phyloP scores from a whole-genome alignment of 140 eudicot genomes.

The Anethum foeniculum region DNA sequence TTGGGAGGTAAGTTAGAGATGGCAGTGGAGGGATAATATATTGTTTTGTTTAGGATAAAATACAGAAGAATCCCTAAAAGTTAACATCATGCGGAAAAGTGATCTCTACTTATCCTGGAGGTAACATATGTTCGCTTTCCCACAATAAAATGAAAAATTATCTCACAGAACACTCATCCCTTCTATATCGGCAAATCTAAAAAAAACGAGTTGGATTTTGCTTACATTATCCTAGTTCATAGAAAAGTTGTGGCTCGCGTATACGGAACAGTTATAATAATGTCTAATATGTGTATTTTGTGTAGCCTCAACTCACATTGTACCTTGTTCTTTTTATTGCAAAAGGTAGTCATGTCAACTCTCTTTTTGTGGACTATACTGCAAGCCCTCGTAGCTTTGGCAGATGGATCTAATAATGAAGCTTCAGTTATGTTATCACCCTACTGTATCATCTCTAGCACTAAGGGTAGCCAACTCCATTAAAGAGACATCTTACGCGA shows the following conservation, averaged over 20 bases:
- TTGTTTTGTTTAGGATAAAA: neutral
- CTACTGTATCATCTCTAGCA: neutral
- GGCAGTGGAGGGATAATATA: neutral
- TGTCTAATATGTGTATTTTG: neutral
- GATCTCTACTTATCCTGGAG: neutral
- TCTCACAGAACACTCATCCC: neutral
- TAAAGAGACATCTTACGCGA: neutral
- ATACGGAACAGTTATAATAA: neutral
- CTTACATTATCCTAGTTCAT: neutral
- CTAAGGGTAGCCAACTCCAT: neutral
- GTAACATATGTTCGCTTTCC: neutral
- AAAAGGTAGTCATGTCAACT: neutral
- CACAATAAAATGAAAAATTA: neutral
- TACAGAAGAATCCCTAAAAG: too few species aligned
- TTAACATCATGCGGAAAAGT: too few species aligned
- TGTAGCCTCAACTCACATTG: neutral
- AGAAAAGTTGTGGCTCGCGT: neutral
- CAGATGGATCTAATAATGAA: neutral
- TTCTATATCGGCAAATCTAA: neutral
- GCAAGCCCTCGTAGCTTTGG: neutral
- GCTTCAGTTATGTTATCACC: neutral
- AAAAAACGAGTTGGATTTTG: neutral
- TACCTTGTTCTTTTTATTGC: neutral
- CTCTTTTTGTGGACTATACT: neutral
- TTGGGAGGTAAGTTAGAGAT: neutral